Evolutionary conservation across 768 basidiomycete species (phyloP), one percentile per base, ranked within the genome.

Genomic region (Mycena vitilis): DNA sequence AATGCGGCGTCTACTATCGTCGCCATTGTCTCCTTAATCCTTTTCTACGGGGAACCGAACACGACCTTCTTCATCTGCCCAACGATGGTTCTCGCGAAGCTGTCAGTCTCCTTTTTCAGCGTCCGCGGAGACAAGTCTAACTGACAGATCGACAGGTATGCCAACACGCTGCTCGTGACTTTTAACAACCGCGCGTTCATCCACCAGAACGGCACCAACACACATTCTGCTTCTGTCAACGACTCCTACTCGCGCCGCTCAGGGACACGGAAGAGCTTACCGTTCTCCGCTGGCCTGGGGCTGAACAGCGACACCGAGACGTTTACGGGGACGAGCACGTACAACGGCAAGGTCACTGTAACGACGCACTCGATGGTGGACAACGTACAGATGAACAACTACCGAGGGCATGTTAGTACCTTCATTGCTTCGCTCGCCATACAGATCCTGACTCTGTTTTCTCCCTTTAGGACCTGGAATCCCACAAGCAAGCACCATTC

Each of bases 311-410:
- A 66, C 10, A 66, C 69, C 30, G 69, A 70, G 5, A 70, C 69
- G 22, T 70, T 23, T 34, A 55, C 45, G 37, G 47, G 54, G 22
- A 54, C 10, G 20, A 48, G 55, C 49, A 62, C 64, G 10, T 66
- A 62, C 63, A 57, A 18, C 45, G 69, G 69, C 47, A 70, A 70
- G 60, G 69, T 70, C 64, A 70, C 69, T 7, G 69, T 70, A n/a
- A 70, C 64, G 4, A 62, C 64, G 3, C 69, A 70, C 51, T 70
- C 68, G 5, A 25, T 65, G 23, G 38, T 37, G 49, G 60, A 66
- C 59, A 38, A 56, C 63, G 49, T 51, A n/a, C 36, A 49, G 23
- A 52, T 22, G 48, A 37, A 70, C 54, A 23, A 56, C 38, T 36
- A 51, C 7, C 30, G 42, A 5, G 18, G 37, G 18, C 54, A 48